Evolutionary conservation across 2,329 filamentous ascomycete species (phyloP).

Genomic region (Lachnellula occidentalis): DNA sequence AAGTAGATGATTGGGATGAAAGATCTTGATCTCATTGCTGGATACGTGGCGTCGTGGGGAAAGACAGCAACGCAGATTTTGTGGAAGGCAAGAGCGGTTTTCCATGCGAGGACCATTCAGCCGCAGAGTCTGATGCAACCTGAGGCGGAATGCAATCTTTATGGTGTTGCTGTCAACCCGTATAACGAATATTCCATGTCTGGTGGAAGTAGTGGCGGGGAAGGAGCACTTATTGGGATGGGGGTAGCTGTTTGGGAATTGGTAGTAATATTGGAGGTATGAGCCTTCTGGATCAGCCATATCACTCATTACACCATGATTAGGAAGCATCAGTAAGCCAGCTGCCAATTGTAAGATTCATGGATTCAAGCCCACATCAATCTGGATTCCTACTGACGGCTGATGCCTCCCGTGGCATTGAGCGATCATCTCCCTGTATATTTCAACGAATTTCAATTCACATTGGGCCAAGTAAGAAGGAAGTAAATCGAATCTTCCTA

Average conservation of each 20-base stretch:
- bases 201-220: constrained; percentile 59
- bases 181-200: constrained; percentile 49
- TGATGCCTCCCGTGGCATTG: too few relatives aligned
- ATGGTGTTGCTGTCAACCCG: constrained; percentile 45
- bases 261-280: constrained; percentile 54
- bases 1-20: constrained; percentile 50
- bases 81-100: constrained; percentile 43
- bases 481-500: too few relatives aligned
- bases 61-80: constrained; percentile 37
- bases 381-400: too few relatives aligned
- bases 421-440: too few relatives aligned
- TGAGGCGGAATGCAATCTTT: constrained; percentile 13
- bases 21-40: constrained; percentile 41
- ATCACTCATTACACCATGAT: too few relatives aligned
- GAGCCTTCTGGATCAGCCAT: too few relatives aligned
- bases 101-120: constrained; percentile 47
- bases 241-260: constrained; percentile 48
- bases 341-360: too few relatives aligned
- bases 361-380: too few relatives aligned
- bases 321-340: too few relatives aligned
- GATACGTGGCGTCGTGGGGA: constrained; percentile 42
- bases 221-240: constrained; percentile 53
- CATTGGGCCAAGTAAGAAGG: background rate
- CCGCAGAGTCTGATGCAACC: constrained; percentile 46
- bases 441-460: too few relatives aligned